Percentiles rank a stretch among this genome's conserved stretches.
Evolutionary conservation across 345 rosid genomes (phyloP).

Genomic region (Stellera chamaejasme): DNA sequence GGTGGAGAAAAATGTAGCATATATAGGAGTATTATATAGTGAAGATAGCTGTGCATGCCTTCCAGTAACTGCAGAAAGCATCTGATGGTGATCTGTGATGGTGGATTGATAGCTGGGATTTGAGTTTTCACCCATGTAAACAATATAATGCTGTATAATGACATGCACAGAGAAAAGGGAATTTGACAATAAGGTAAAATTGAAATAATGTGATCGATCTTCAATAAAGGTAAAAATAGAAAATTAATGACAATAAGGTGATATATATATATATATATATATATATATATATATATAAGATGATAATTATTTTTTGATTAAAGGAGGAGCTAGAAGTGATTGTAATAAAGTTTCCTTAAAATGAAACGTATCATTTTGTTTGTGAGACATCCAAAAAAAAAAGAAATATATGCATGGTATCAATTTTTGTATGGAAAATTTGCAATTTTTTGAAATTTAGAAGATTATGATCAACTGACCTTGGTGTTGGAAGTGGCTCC

Average conservation of each 20-base stretch:
- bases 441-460: too few relatives aligned
- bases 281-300: too few relatives aligned
- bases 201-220: not conserved
- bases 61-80: conserved; percentile 32
- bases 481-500: conserved; percentile 23
- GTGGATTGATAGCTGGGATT: conserved; percentile 36
- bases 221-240: too few relatives aligned
- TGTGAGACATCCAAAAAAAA: too few relatives aligned
- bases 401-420: too few relatives aligned
- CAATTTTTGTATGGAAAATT: too few relatives aligned
- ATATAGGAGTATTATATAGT: not conserved
- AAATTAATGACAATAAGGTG: too few relatives aligned
- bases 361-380: too few relatives aligned
- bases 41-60: conserved; percentile 16
- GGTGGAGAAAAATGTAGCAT: not conserved
- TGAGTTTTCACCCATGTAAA: conserved; percentile 43
- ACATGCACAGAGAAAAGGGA: not conserved
- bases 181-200: not conserved
- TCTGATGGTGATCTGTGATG: conserved; percentile 27
- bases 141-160: conserved; percentile 41
- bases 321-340: too few relatives aligned
- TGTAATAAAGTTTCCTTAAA: not conserved
- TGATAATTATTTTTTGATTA: too few relatives aligned
- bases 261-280: too few relatives aligned
- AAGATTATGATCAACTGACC: conserved; percentile 5